Evolutionary conservation across 2,329 filamentous ascomycete species (phyloP), one percentile per base, ranked within the genome.

Genomic region (Curvularia spicifera): DNA sequence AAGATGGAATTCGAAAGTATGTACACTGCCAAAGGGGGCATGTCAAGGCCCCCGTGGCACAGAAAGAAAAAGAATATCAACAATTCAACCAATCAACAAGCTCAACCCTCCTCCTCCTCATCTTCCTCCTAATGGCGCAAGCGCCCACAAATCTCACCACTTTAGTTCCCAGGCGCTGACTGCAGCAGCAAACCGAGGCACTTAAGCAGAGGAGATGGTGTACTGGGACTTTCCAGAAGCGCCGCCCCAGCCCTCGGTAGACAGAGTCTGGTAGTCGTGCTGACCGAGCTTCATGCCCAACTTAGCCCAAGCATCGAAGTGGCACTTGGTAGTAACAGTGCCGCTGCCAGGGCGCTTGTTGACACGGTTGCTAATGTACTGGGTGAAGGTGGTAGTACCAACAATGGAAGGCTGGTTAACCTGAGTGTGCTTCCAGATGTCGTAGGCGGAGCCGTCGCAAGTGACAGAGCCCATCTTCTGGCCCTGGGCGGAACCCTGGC

Each of bases 371-470:
- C 62, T 68, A 76, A 80, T 83, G 75, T 79, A 84, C 73, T 84
- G 83, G 64, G 77, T 74, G 68, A 84, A 84, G 22, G 80, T 83
- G 8, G 70, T 65, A 3, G 78, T 83, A 29, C 82, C 82, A 6
- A 76, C 60, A 51, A 83, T 83, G 20, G 79, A 81, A 20, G 81
- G 81, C 57, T 77, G 75, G 63, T 82, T 80, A 59, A 70, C 60
- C 53, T 71, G 72, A 37, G 60, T 62, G 58, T 69, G 64, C 65
- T 69, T 69, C 67, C 66, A 71, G 63, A 75, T 71, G 52, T 70
- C 70, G 57, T 75, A 75, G 35, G 57, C 58, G 20, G 67, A 66
- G 54, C 70, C 71, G 53, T 75, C 72, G 61, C 67, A 69, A 9
- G 63, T 69, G 2, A 75, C 65, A 7, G 60, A 56, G 46, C 72